Evolutionary conservation across 179 eudicot species (phyloP).

Genomic region (Beta lomatogona): DNA sequence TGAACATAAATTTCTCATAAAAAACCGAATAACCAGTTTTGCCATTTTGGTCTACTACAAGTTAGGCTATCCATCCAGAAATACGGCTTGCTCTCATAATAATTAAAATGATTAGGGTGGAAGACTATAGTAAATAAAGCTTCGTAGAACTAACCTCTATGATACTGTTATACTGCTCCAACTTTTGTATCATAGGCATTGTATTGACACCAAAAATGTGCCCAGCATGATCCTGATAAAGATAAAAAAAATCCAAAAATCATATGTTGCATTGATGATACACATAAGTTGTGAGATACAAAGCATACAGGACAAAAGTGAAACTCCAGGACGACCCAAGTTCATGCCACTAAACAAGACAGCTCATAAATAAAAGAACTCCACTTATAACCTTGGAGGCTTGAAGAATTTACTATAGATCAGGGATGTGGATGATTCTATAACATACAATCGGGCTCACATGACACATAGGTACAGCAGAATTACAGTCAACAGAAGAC

Average conservation of each 20-base stretch:
- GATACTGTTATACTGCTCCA: slow-evolving; percentile 85
- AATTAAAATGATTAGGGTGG: background rate
- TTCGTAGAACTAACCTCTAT: slow-evolving; percentile 58
- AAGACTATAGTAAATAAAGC: background rate
- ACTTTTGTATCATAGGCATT: slow-evolving; percentile 73
- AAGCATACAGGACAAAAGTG: background rate
- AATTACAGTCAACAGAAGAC: no score
- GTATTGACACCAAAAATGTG: slow-evolving; percentile 98
- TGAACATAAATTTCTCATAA: background rate
- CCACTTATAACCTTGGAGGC: background rate
- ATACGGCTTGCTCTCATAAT: background rate
- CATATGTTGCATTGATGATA: background rate
- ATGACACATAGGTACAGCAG: no score
- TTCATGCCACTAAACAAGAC: background rate
- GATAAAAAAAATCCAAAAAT: slow-evolving; percentile 9
- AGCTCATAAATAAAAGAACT: background rate
- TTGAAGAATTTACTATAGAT: background rate
- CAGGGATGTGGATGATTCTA: background rate
- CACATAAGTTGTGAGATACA: background rate
- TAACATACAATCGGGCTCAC: no score
- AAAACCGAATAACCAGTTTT: background rate
- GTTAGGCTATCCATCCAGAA: background rate
- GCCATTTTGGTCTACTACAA: background rate
- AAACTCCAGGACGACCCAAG: background rate
- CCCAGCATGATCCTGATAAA: slow-evolving; percentile 95